Evolutionary conservation across 305 asterid genomes (phyloP), one percentile per base, ranked within the genome.

Genomic region (Fraxinus velutina): DNA sequence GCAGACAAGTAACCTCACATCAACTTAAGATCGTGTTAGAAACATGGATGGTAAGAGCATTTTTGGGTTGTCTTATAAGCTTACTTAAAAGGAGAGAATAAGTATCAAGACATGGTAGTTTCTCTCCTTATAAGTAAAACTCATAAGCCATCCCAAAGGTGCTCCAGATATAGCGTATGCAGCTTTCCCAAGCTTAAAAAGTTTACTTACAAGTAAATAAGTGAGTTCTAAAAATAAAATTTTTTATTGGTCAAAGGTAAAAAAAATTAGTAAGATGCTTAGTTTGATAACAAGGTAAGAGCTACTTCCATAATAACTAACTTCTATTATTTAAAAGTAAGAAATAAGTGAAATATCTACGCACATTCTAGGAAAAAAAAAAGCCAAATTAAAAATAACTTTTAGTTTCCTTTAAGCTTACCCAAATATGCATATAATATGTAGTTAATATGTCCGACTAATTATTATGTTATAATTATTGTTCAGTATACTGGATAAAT

Each of bases 401-500:
- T 9, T 24, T 62, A 24, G 15, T 62, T 62, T 22, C 15, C 29
- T 62, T 9, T 62, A 62, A 22, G 72, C 72, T 62, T 62, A 9
- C 12, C 72, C 6, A 62, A 8, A 24, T 30, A 3, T 62, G 72
- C 33, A 22, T 62, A 22, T 62, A 3, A 3, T 22, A 22, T 0
- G 32, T 21, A 22, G 33, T 62, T 21, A 39, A 21, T 6, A 60
- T 60, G 12, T 60, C 15, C 9, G 19, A 8, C 33, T 57, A 57
- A 17, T 62, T 62, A 13, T 62, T 62, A 9, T 62, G 33, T 21
- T 8, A 22, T 22, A 22, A 4, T 22, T 22, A 8, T 62, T 62
- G 72, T 62, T 22, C 17, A 9, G 29, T 62, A 22, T 57, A 57
- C 27, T 22, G 72, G 33, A 62, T 83, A 79, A 83, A 70, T 83